Evolutionary conservation across 2,329 filamentous ascomycete genomes (phyloP).

Genomic region (Ceratocystis albifundus): DNA sequence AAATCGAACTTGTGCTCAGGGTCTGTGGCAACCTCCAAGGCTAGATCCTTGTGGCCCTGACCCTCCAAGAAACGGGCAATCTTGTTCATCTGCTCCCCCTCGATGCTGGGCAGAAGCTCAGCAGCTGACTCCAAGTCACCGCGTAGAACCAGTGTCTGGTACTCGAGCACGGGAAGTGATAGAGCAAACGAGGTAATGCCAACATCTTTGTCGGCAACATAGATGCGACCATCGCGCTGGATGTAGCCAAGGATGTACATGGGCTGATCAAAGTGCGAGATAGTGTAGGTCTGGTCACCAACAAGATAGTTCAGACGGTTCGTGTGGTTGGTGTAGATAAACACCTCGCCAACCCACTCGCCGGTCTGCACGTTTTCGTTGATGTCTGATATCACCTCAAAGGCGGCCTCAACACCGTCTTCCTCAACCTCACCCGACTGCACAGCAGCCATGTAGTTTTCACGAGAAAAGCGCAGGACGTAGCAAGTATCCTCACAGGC

Average conservation of each 20-base stretch:
- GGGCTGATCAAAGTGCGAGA: conserved; percentile 89
- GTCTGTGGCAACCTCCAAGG: conserved; percentile 87
- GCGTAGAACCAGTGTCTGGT: conserved; percentile 88
- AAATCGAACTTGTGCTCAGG: conserved; percentile 95
- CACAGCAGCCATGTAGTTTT: conserved; percentile 73
- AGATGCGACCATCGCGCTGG: conserved; percentile 86
- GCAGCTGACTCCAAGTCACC: conserved; percentile 86
- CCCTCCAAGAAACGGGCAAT: conserved; percentile 95
- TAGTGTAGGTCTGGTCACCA: conserved; percentile 93
- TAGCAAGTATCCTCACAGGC: conserved; percentile 95
- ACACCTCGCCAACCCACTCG: conserved; percentile 97
- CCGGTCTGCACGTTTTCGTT: conserved; percentile 87
- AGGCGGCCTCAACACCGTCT: conserved; percentile 89
- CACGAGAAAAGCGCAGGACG: conserved; percentile 79
- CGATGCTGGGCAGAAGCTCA: conserved; percentile 72
- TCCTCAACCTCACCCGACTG: conserved; percentile 73
- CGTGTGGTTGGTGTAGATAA: conserved; percentile 95
- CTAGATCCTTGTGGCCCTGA: conserved; percentile 92
- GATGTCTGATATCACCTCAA: conserved; percentile 92
- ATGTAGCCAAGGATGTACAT: conserved; percentile 96
- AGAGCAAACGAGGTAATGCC: conserved; percentile 80
- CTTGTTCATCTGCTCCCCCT: conserved; percentile 91
- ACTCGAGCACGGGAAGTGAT: conserved; percentile 86
- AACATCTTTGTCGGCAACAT: conserved; percentile 92
- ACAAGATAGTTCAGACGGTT: conserved; percentile 97